Percentiles rank a stretch among this genome's conserved stretches.
phyloP scores from a whole-genome alignment of 495 filamentous ascomycete species.

The Penicillium canescens region DNA sequence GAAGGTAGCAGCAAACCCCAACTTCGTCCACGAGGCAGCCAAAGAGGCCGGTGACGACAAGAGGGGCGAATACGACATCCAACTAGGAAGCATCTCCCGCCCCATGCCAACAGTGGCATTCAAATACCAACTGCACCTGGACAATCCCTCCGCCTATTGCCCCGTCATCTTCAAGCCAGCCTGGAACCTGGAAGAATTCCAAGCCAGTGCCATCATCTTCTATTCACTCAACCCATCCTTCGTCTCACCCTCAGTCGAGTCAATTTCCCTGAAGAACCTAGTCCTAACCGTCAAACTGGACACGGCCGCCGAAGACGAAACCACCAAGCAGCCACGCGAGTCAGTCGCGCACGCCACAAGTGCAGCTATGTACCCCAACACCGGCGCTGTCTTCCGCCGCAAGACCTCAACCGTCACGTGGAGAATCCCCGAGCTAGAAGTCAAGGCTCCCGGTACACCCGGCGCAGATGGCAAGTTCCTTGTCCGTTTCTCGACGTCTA shows the following conservation, averaged over 20 bases:
- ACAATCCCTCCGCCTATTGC: conserved; percentile 65
- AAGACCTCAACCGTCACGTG: conserved; percentile 88
- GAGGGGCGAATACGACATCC: conserved; percentile 79
- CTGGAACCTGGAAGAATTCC: conserved; percentile 82
- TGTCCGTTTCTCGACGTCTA: conserved; percentile 76
- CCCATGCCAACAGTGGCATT: conserved; percentile 75
- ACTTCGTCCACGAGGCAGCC: conserved; percentile 69
- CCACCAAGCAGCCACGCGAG: conserved; percentile 44
- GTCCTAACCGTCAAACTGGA: conserved; percentile 81
- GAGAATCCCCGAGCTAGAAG: conserved; percentile 80
- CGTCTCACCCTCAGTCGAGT: conserved; percentile 34
- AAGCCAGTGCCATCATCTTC: conserved; percentile 78
- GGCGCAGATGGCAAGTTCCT: conserved; percentile 66
- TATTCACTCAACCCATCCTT: conserved; percentile 85
- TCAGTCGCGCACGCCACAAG: conserved; percentile 42
- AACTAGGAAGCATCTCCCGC: conserved; percentile 66
- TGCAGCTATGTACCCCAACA: conserved; percentile 49
- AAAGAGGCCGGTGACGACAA: conserved; percentile 51
- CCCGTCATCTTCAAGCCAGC: conserved; percentile 76
- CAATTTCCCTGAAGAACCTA: conserved; percentile 74
- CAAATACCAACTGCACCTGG: conserved; percentile 90
- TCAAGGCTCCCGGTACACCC: conserved; percentile 31
- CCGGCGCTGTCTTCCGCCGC: conserved; percentile 69
- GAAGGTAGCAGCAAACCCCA: conserved; percentile 91
- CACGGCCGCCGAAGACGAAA: conserved; percentile 39